Conservation (phyloP, 2,329 filamentous ascomycete genomes). For the Aureobasidium sp. region DNA sequence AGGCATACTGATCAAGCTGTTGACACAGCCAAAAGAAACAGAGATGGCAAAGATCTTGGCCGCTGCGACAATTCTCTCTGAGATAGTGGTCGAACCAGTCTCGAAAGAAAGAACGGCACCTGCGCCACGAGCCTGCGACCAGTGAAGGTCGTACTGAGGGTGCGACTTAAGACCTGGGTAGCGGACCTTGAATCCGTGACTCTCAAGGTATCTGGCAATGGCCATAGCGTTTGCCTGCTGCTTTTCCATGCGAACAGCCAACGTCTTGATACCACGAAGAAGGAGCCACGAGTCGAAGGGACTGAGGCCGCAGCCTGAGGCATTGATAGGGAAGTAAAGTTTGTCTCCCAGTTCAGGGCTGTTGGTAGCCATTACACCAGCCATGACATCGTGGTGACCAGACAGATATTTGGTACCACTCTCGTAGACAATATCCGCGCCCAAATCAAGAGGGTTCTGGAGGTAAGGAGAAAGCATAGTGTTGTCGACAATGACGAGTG, state of each 20-base stretch:
- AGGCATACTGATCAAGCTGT: slow-evolving; percentile 97
- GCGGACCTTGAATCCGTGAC: slow-evolving; percentile 85
- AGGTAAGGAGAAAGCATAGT: slow-evolving; percentile 98
- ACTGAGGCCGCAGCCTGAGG: slow-evolving; percentile 85
- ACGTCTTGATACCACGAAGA: slow-evolving; percentile 90
- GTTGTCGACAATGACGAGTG: slow-evolving; percentile 90
- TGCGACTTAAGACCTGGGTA: slow-evolving; percentile 93
- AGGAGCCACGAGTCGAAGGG: slow-evolving; percentile 96
- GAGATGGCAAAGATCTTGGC: slow-evolving; percentile 90
- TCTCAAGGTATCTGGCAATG: slow-evolving; percentile 88
- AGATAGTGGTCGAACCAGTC: slow-evolving; percentile 76
- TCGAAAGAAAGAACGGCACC: slow-evolving; percentile 95
- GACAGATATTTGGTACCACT: slow-evolving; percentile 97
- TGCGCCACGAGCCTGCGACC: slow-evolving; percentile 88
- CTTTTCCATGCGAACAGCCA: slow-evolving; percentile 97
- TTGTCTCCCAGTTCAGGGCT: slow-evolving; percentile 73
- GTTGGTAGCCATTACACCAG: slow-evolving; percentile 90
- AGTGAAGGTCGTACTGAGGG: slow-evolving; percentile 92
- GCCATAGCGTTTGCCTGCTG: slow-evolving; percentile 87
- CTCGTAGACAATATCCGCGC: slow-evolving; percentile 94
- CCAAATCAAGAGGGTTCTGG: slow-evolving; percentile 85
- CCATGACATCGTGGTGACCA: slow-evolving; percentile 98
- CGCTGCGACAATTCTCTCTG: slow-evolving; percentile 89
- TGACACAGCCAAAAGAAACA: slow-evolving; percentile 96
- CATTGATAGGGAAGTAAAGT: slow-evolving; percentile 95